Evolutionary conservation across 1,284 basidiomycete species (phyloP).

Genomic region (Cryptococcus sp.): DNA sequence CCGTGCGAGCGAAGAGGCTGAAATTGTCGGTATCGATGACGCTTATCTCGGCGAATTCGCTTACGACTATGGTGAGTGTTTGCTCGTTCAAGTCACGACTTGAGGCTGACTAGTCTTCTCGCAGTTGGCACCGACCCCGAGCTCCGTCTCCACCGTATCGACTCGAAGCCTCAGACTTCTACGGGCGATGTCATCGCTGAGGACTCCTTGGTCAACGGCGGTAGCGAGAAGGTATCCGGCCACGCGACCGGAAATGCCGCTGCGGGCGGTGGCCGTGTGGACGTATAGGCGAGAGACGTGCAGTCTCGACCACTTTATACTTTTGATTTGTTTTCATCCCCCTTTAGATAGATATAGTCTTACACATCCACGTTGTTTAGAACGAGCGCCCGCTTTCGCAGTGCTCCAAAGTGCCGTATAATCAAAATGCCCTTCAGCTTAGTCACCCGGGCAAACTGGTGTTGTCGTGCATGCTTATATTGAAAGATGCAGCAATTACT

Average conservation of each 20-base stretch:
- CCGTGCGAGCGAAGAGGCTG: slow-evolving; percentile 75
- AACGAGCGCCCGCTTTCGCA: too few relatives aligned
- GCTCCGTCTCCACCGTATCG: slow-evolving; percentile 51
- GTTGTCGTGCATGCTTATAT: too few relatives aligned
- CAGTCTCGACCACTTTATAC: background rate
- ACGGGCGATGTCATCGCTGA: slow-evolving; percentile 29
- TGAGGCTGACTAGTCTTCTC: slow-evolving; percentile 1
- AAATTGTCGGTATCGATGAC: slow-evolving; percentile 92
- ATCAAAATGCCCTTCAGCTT: too few relatives aligned
- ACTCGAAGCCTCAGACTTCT: slow-evolving; percentile 32
- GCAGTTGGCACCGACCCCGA: slow-evolving; percentile 62
- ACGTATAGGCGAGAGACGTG: slow-evolving; percentile 16
- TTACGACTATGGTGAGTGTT: slow-evolving; percentile 76
- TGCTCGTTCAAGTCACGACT: background rate
- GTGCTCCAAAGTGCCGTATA: too few relatives aligned
- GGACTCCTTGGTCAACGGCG: slow-evolving; percentile 1
- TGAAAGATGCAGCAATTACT: too few relatives aligned
- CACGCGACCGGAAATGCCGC: slow-evolving; percentile 21
- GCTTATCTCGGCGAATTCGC: slow-evolving; percentile 91
- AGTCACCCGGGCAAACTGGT: too few relatives aligned
- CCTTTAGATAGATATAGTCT: background rate
- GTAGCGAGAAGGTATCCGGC: slow-evolving; percentile 19
- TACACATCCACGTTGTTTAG: background rate
- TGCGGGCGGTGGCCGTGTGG: slow-evolving; percentile 32
- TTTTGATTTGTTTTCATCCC: background rate